Evolutionary conservation across 306 rosid genomes (phyloP).

Genomic region (Quercus bicolor): DNA sequence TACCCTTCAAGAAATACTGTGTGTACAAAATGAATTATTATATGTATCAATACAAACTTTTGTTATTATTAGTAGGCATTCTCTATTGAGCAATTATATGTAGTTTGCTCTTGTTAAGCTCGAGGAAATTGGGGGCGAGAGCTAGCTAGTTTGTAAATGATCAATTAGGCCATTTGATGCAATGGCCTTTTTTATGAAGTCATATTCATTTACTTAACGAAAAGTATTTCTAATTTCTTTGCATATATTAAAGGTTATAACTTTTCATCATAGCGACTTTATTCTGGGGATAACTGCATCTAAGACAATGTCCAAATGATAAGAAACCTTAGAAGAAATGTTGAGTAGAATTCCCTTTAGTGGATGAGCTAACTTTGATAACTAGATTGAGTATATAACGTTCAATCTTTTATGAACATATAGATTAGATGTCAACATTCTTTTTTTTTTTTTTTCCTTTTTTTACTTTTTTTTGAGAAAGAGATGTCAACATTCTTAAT

Average conservation of each 20-base stretch:
- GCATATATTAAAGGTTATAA: not conserved
- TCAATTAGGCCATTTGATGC: not conserved
- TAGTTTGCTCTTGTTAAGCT: not conserved
- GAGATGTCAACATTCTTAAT: not conserved
- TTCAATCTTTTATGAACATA: not conserved
- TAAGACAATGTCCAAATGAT: not conserved
- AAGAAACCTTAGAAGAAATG: not conserved
- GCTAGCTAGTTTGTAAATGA: too few relatives aligned
- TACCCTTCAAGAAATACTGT: not conserved
- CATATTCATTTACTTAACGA: too few relatives aligned
- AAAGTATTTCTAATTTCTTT: too few relatives aligned
- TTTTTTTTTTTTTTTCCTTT: too few relatives aligned
- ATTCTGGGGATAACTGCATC: not conserved
- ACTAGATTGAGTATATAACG: conserved; percentile 13
- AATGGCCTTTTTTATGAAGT: not conserved
- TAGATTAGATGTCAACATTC: not conserved
- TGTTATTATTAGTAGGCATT: not conserved
- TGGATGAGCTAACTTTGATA: conserved; percentile 35
- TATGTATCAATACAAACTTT: not conserved
- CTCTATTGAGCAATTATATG: not conserved
- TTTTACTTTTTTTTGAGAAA: too few relatives aligned
- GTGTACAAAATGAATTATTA: not conserved
- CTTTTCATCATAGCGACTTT: not conserved
- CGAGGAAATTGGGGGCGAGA: too few relatives aligned
- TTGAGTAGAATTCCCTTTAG: not conserved